phyloP scores from a whole-genome alignment of 352 stramenopile species.

The Elongisporangium senticosum region DNA sequence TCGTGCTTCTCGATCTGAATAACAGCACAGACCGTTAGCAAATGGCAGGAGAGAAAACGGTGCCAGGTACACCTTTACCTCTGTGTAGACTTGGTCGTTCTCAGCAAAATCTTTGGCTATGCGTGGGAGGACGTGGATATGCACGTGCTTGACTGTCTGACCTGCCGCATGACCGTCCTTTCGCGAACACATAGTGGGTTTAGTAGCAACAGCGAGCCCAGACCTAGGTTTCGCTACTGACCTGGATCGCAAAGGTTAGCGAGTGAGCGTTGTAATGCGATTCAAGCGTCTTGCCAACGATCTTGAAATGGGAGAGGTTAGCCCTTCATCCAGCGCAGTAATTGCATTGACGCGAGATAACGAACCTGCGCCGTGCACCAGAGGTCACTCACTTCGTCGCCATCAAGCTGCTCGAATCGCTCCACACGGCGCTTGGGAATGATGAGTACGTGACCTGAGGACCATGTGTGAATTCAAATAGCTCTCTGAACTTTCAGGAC shows the following conservation, averaged over 20 bases:
- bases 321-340: neutral
- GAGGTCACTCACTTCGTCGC: slow-evolving; percentile 86
- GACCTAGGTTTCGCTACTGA: slow-evolving; percentile 2
- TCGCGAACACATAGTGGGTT: neutral
- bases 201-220: neutral
- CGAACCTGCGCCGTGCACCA: slow-evolving; percentile 78
- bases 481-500: neutral
- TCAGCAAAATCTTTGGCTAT: slow-evolving; percentile 63
- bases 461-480: slow-evolving; percentile 1
- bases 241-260: slow-evolving; percentile 92
- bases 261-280: slow-evolving; percentile 58
- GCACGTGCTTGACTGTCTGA: slow-evolving; percentile 90
- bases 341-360: neutral
- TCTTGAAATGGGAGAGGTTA: slow-evolving; percentile 4
- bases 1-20: slow-evolving; percentile 64
- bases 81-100: slow-evolving; percentile 93
- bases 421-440: slow-evolving; percentile 71
- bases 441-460: slow-evolving; percentile 86
- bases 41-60: neutral
- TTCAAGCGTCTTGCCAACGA: slow-evolving; percentile 72
- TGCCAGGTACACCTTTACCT: slow-evolving; percentile 30
- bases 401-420: slow-evolving; percentile 68
- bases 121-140: slow-evolving; percentile 92
- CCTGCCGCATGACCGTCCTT: slow-evolving; percentile 85
- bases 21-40: neutral